These are phyloP conservation scores for Sarocladiaceae sp. DNA, from an alignment of 2,329 filamentous ascomycete genomes.

Conservation along the genomic window DNA sequence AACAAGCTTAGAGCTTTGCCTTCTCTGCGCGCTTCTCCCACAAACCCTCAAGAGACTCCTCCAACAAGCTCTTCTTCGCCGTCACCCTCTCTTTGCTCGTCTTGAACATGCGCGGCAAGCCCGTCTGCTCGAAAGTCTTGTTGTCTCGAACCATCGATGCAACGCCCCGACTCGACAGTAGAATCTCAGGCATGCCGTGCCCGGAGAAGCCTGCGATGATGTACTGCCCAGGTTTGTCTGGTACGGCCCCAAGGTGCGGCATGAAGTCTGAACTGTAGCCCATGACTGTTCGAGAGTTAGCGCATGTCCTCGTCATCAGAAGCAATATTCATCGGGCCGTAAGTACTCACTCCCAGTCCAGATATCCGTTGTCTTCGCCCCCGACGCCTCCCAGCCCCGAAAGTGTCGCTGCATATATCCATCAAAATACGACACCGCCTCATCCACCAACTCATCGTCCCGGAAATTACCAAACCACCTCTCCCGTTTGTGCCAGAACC, in stretches of 20 bases:
- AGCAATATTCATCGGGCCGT: not conserved
- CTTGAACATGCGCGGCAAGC: constrained; percentile 29
- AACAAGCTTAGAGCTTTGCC: too few species aligned
- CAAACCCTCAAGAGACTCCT: not conserved
- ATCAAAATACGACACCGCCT: constrained; percentile 36
- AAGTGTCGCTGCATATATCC: constrained; percentile 42
- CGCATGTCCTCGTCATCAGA: not conserved
- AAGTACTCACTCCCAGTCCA: constrained; percentile 33
- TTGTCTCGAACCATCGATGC: constrained; percentile 30
- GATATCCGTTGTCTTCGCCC: constrained; percentile 24
- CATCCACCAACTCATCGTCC: constrained; percentile 37
- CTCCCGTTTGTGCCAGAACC: constrained; percentile 24
- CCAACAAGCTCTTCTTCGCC: not conserved
- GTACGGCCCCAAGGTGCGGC: constrained; percentile 36
- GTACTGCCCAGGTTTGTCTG: constrained; percentile 26
- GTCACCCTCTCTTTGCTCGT: constrained; percentile 22
- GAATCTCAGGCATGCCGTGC: constrained; percentile 44
- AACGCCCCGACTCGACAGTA: constrained; percentile 32
- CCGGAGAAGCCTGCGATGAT: constrained; percentile 45
- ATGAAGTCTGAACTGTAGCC: constrained; percentile 34
- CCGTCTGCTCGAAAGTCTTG: constrained; percentile 25
- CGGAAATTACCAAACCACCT: constrained; percentile 41
- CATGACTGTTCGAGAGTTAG: constrained; percentile 24
- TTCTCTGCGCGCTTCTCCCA: constrained; percentile 5
- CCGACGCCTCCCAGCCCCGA: constrained; percentile 39